Conservation (phyloP, 1,139 yeast genomes). For the Zygosaccharomyces sapae region DNA sequence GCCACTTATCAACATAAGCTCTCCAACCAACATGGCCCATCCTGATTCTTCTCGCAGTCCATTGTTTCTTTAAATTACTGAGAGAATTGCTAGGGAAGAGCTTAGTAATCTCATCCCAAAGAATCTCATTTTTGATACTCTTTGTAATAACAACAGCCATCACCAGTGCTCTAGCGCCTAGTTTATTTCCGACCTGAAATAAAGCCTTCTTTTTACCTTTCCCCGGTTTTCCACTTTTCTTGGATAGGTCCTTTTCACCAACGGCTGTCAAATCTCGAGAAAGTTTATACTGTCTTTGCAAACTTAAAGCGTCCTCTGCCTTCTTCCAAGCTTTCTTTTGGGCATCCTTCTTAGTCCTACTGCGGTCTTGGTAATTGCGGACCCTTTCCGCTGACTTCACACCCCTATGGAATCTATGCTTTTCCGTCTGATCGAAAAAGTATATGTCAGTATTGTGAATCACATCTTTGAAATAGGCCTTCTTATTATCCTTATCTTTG, state of each 20-base stretch:
- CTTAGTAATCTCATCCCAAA: conserved; percentile 33
- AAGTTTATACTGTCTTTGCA: conserved; percentile 2
- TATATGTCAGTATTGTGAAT: conserved; percentile 33
- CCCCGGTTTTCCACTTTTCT: conserved; percentile 2
- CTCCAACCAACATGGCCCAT: conserved; percentile 37
- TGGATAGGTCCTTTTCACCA: background rate
- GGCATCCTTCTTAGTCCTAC: conserved; percentile 5
- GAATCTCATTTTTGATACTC: conserved; percentile 34
- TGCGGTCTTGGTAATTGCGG: conserved; percentile 27
- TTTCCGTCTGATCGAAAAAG: conserved; percentile 34
- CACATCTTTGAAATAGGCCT: conserved; percentile 25
- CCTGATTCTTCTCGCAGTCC: conserved; percentile 32
- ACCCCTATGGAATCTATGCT: conserved; percentile 31
- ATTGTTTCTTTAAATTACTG: conserved; percentile 33
- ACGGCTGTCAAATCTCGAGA: background rate
- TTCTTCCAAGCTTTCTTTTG: conserved; percentile 8
- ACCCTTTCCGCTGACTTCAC: conserved; percentile 33
- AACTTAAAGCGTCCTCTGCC: conserved; percentile 1
- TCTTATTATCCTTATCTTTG: conserved; percentile 29
- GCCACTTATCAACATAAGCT: conserved; percentile 34
- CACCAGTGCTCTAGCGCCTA: conserved; percentile 28
- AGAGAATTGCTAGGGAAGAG: conserved; percentile 34
- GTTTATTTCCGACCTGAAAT: conserved; percentile 25
- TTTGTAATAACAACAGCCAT: conserved; percentile 34
- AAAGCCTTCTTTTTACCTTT: background rate